phyloP scores from a whole-genome alignment of 2,329 filamentous ascomycete genomes.

The Eutypa lata region DNA sequence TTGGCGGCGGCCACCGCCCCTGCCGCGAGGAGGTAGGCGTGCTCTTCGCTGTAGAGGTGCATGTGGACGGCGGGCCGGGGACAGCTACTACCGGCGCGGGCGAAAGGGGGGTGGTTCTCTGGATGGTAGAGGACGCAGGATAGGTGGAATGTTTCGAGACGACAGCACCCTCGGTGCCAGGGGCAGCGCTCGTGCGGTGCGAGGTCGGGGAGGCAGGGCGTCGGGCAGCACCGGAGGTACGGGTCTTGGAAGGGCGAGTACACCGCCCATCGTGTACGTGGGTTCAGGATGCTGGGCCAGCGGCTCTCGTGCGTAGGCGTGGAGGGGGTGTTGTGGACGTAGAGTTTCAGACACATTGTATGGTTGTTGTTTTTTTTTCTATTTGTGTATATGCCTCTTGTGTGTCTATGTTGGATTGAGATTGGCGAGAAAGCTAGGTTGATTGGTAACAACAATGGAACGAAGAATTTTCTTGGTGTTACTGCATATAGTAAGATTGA shows the following conservation, averaged over 20 bases:
- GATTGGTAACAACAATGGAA: no score
- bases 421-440: not conserved
- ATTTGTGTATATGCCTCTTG: not conserved
- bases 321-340: slow-evolving; percentile 12
- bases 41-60: no score
- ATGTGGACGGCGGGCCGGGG: no score
- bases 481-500: no score
- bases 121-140: not conserved
- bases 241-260: slow-evolving; percentile 16
- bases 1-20: no score
- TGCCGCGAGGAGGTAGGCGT: no score
- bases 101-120: no score
- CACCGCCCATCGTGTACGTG: slow-evolving; percentile 13
- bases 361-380: slow-evolving; percentile 1
- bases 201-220: slow-evolving; percentile 5
- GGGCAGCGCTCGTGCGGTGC: slow-evolving; percentile 4
- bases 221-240: not conserved
- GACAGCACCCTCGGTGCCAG: slow-evolving; percentile 14
- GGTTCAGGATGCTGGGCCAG: slow-evolving; percentile 11
- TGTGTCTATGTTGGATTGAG: slow-evolving; percentile 3
- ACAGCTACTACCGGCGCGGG: no score
- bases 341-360: slow-evolving; percentile 13
- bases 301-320: slow-evolving; percentile 17
- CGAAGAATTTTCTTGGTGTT: no score
- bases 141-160: slow-evolving; percentile 1